Base-by-base conservation (phyloP, 352 stramenopile genomes). In the Thalassiosira hispida region DNA sequence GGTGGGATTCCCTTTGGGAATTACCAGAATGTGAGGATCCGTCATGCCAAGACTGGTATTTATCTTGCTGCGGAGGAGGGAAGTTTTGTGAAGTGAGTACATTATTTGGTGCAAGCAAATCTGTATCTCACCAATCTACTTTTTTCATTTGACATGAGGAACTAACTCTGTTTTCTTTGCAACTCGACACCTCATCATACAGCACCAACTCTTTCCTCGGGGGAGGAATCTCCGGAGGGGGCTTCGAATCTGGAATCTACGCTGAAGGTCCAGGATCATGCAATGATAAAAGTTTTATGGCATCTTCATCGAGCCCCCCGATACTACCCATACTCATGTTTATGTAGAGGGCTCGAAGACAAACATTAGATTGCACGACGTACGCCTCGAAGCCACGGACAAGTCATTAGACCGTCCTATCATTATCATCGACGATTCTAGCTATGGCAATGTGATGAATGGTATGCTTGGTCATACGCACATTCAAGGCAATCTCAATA, bases 211-310 rank as follows among this genome's bases (percentile, higher is more conserved):
- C 63, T 0, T 80, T 80, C 40, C 4, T 77, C 16, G 72, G 51
- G 6, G 73, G 73, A 38, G 64, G 27, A n/a, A 82, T 82, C 18
- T 78, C 66, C n/a, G 73, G 73, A 29, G 73, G 73, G 18, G 61
- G 59, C 22, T 73, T 70, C 20, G 73, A 82, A 16, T 29, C 33
- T n/a, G 73, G 53, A 20, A 16, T 82, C 9, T 33, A 60, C 61
- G 73, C 73, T 11, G 20, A 71, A 27, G 73, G 67, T 47, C 62
- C 72, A 27, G 72, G 72, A 6, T 22, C 56, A 35, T 83, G 74
- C 33, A 83, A 83, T 38, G 67, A 83, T 33, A 83, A 83, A 79
- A 79, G 67, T 83, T 83, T 25, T 79, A 79, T 52, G 74, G 74
- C 9, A 78, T 75, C 44, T 42, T 65, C 33, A 74, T 83, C 33